Percentiles rank a stretch among this genome's conserved stretches.
These are phyloP conservation scores for Colletotrichum liriopes DNA, from an alignment of 2,329 filamentous ascomycete species.

Conservation along the genomic window DNA sequence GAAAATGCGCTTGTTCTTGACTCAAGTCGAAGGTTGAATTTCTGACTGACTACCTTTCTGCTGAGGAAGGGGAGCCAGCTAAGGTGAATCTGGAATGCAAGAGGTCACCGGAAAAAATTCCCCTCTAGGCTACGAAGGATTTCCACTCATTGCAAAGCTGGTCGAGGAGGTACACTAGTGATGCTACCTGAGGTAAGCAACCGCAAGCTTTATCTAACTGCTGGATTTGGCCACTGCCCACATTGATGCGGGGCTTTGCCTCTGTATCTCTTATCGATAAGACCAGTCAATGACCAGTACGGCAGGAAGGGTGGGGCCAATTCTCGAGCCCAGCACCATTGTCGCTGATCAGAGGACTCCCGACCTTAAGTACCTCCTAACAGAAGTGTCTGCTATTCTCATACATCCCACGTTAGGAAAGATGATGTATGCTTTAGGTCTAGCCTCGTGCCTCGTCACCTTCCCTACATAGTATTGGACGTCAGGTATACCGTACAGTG, in stretches of 20 bases:
- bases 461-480: neutral
- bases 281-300: neutral
- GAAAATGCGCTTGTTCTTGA: neutral
- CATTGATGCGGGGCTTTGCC: neutral
- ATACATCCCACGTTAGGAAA: neutral
- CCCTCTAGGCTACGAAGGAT: neutral
- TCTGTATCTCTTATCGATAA: conserved; percentile 7
- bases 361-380: neutral
- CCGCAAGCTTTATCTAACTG: neutral
- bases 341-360: conserved; percentile 15
- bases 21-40: neutral
- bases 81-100: neutral
- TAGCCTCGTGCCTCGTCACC: neutral
- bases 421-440: neutral
- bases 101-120: conserved; percentile 5
- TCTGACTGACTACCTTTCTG: neutral
- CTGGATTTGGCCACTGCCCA: neutral
- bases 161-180: neutral
- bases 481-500: neutral
- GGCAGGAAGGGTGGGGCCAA: neutral
- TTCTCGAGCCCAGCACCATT: neutral
- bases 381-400: neutral
- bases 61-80: neutral
- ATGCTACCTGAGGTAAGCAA: neutral
- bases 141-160: neutral